Base-by-base conservation (phyloP, 2,329 filamentous ascomycete species). In the Clonostachys rosea region DNA sequence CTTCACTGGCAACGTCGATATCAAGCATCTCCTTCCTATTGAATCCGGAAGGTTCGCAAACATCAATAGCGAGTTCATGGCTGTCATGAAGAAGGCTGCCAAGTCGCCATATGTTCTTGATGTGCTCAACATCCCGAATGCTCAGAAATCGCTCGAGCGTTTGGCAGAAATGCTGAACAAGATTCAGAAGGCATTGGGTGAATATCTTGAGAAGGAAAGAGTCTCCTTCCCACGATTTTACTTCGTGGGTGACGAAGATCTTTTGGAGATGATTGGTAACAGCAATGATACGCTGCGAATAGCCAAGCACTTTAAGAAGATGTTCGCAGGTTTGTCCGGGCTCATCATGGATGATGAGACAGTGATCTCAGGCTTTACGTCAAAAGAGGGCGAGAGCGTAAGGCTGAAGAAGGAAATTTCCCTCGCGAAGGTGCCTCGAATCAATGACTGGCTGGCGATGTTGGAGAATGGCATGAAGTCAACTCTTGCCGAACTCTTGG, bases 51-150 rank as follows among this genome's bases (percentile, higher is more conserved):
- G 94, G 49, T 99, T 99, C 72, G 90, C 96, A 62, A 99, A 97
- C 69, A 99, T 99, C 76, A 99, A 99, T 70, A 95, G 91, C 52
- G 92, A 99, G 65, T 99, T 99, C 71, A 87, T 95, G 61, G 84
- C 90, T n/a, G 91, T 99, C 39, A 96, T 99, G 89, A 97, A 97
- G 74, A 99, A 97, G 67, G 94, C 97, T 41, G 92, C 95, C 70
- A 95, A 96, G 65, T 91, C 92, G 45, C 92, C 94, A 0, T 94
- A 91, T 58, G 90, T 99, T 7, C 80, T 99, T 42, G 95, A 99
- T 63, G 92, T 99, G 3, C 83, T 99, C 48, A 91, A 91, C 54
- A 99, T 99, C 49, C 87, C 91, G 11, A 94, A 94, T 43, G 91
- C 96, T 1, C 94, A 99, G 60, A 96, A 96, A 65, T 96, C 91